Evolutionary conservation across 2,329 filamentous ascomycete species (phyloP).

Genomic region (Cladophialophora psammophila): DNA sequence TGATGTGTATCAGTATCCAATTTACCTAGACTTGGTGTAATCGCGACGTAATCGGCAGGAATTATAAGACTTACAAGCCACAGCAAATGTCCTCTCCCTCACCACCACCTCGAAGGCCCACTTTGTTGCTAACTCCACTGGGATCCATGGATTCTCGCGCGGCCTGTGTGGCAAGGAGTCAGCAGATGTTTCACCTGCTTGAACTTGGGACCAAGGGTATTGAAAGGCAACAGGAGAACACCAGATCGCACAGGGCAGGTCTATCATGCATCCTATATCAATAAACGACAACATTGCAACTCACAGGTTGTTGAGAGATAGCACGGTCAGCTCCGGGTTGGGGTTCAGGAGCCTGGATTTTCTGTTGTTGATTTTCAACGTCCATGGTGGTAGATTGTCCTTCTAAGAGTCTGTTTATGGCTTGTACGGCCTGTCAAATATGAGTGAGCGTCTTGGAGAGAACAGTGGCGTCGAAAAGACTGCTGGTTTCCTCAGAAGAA

Average conservation of each 20-base stretch:
- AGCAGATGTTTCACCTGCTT: background rate
- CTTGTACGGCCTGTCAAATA: background rate
- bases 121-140: constrained; percentile 27
- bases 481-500: background rate
- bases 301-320: constrained; percentile 37
- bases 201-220: background rate
- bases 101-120: constrained; percentile 39
- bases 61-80: constrained; percentile 33
- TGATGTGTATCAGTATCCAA: background rate
- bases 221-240: background rate
- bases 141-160: constrained; percentile 29
- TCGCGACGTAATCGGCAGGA: background rate
- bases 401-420: background rate
- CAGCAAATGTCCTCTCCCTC: constrained; percentile 39
- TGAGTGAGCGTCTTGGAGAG: background rate
- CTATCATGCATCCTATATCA: background rate
- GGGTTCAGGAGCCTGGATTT: constrained; percentile 15
- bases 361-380: constrained; percentile 21
- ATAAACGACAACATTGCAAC: constrained; percentile 14
- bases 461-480: background rate
- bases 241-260: background rate
- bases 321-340: constrained; percentile 7
- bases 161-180: constrained; percentile 3
- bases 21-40: background rate
- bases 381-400: constrained; percentile 15